Base-by-base conservation (phyloP, 148 eudicot species). In the Spergularia marina region DNA sequence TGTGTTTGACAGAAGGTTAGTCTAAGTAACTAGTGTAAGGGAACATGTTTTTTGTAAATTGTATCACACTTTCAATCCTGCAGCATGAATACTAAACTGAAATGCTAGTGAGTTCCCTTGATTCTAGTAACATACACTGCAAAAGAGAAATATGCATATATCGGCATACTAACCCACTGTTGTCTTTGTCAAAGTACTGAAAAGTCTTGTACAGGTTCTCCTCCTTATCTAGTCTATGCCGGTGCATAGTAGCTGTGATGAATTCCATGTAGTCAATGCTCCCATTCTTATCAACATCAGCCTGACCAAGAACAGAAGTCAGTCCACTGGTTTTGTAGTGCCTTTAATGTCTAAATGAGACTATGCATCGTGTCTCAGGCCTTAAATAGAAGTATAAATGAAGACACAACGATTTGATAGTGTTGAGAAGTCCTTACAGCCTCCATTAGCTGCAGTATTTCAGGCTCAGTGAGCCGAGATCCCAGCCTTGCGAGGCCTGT, bases 201-300 rank as follows among this genome's bases (percentile, higher is more conserved):
- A 93, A 93, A 68, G 91, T 90, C 88, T 86, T 83, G 65, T 51
- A n/a, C 82, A 93, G 75, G 67, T 88, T 82, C 68, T 91, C 97
- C 58, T 91, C 94, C 77, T 78, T 91, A 36, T 93, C 96, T 40
- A 91, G 86, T 76, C 88, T 87, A 83, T 93, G 98, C 1, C 94
- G 90, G 72, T 91, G 97, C 97, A 91, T 93, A 44, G 98, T 93
- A 53, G 92, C 98, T 10, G 98, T 85, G 20, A 91, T 86, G 72
- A 93, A 93, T 68, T 93, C 98, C 57, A 80, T 82, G 83, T 89
- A 91, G 82, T 93, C 98, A 63, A 93, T 93, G n/a, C 86, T 88
- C 55, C 98, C 98, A 76, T 34, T 89, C 17, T 82, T 83, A 82
- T 93, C 98, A 71, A 91, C 92, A 73, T 93, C 98, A 69, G 98